Conservation (phyloP, 2,329 filamentous ascomycete species). For the Aspergillus novofumigatus region DNA sequence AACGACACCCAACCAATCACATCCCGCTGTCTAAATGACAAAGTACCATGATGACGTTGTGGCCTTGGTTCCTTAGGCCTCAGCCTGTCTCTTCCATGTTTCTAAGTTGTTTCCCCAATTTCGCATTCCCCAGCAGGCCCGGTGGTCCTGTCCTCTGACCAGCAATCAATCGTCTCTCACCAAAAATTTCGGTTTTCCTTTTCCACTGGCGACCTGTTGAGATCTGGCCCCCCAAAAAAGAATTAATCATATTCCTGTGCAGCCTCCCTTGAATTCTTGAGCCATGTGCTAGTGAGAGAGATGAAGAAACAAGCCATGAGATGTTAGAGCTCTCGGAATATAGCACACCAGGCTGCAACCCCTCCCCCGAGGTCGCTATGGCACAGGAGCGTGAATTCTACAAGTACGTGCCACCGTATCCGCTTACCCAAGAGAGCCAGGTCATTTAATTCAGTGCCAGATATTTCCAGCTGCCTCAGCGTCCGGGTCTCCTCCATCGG, state of each 20-base stretch:
- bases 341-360: not conserved
- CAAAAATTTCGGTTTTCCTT: not conserved
- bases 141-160: not conserved
- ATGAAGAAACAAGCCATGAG: not conserved
- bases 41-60: not conserved
- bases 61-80: not conserved
- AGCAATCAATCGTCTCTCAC: too few relatives aligned
- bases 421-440: not conserved
- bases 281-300: not conserved
- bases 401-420: conserved; percentile 8
- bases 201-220: not conserved
- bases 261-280: not conserved
- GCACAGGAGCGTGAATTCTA: conserved; percentile 22
- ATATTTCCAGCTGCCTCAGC: conserved; percentile 15
- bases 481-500: conserved; percentile 14
- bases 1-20: not conserved
- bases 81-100: not conserved
- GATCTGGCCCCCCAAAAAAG: not conserved
- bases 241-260: not conserved
- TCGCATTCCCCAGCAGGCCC: too few relatives aligned
- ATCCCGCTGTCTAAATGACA: not conserved
- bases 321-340: not conserved
- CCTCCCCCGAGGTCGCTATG: not conserved
- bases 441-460: conserved; percentile 16
- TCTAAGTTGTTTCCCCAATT: too few relatives aligned